A percentile compares a stretch with the other conserved stretches of the same genome.
Conservation (phyloP, 192 early-diverging fungal genomes). For the Spizellomyces punctatus region DNA sequence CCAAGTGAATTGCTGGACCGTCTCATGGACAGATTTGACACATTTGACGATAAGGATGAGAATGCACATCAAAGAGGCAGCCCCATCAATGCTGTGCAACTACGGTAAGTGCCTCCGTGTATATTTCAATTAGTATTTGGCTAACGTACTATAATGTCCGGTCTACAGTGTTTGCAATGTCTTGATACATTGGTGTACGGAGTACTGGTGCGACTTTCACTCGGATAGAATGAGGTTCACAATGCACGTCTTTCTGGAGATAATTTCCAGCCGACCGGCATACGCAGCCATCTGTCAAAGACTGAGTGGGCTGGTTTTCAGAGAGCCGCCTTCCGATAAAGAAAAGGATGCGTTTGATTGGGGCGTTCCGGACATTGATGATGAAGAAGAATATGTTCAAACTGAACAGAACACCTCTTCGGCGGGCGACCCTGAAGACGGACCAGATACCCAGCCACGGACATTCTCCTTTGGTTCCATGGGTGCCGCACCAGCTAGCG, state of each 20-base stretch:
- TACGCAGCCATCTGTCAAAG: constrained; percentile 37
- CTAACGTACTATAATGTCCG: background rate
- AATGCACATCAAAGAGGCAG: background rate
- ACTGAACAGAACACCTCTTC: background rate
- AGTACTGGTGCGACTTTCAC: constrained; percentile 48
- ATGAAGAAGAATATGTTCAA: constrained; percentile 20
- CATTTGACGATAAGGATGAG: constrained; percentile 13
- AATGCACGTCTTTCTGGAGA: constrained; percentile 41
- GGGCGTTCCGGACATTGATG: constrained; percentile 36
- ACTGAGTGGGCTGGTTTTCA: constrained; percentile 30
- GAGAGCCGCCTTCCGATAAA: constrained; percentile 27
- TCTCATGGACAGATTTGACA: constrained; percentile 48
- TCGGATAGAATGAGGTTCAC: constrained; percentile 48
- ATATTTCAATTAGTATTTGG: background rate
- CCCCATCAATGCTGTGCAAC: constrained; percentile 43
- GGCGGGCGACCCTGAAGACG: background rate
- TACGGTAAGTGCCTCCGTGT: constrained; percentile 29
- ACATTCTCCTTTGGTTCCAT: background rate
- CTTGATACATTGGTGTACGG: constrained; percentile 38
- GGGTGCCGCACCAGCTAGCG: no score
- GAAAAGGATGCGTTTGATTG: constrained; percentile 31
- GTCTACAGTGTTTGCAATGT: constrained; percentile 47
- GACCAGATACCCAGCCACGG: background rate
- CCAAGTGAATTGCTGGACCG: constrained; percentile 47
- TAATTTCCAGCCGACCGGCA: constrained; percentile 28